Base-by-base conservation (phyloP, 2,329 filamentous ascomycete species). In the Cladosporium sp. region DNA sequence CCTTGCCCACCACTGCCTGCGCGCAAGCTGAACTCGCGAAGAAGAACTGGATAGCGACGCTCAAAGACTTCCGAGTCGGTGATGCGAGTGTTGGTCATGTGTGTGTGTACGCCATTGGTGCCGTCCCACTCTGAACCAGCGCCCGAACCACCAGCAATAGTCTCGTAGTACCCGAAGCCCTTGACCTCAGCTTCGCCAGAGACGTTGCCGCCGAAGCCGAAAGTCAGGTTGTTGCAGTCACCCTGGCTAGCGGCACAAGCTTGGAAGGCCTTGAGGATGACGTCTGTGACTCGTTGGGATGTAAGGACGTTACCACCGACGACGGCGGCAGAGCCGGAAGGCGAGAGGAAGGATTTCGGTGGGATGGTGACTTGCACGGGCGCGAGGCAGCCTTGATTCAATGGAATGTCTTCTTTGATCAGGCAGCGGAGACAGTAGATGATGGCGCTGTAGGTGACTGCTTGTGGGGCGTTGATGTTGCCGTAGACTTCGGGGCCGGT, bases 141-240 rank as follows among this genome's bases (percentile, higher is more conserved):
- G 28, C 89, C 89, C 39, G 82, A 85, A 0, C 90, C 90, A 39
- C 90, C 89, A 0, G 88, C 87, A 63, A 94, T 92, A 5, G 89
- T 93, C 73, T 94, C 90, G 72, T 93, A 93, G 77, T 93, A 94
- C 9, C 90, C 90, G 69, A 94, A 94, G 0, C 90, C 90, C 37
- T 85, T 84, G n/a, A 84, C 79, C n/a, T 81, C 80, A 57, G 83
- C 80, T 51, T 82, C 76, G 3, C 80, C 79, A 0, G 80, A 75
- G 28, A 82, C 73, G 61, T 88, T 86, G 43, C 89, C 89, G 56
- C 89, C 88, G 66, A 90, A 90, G 61, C 89, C 90, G 68, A 94
- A 94, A 0, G 90, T 93, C 5, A 94, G 80, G 71, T 93, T 93
- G 74, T 94, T 94, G 73, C 86, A 89, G 73, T 89, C 88, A 51